Evolutionary conservation across 495 filamentous ascomycete genomes (phyloP), one percentile per base, ranked within the genome.

Genomic region (Neurospora sp.): DNA sequence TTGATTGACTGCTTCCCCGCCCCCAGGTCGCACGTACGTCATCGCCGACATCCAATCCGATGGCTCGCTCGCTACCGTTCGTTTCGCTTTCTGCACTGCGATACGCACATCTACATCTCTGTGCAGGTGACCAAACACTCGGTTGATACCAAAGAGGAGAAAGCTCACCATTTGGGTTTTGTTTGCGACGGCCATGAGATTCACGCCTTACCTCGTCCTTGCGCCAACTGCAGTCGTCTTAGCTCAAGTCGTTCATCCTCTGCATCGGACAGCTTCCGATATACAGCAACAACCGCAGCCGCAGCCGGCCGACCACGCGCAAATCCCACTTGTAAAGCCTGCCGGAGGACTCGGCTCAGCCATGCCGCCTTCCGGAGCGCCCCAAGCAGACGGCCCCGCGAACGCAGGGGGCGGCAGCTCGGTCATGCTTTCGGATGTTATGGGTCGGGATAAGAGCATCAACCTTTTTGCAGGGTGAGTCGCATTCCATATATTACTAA

Each of bases 371-470:
- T 76, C 81, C 38, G 76, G 74, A 37, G 70, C 74, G 3, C 71
- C 77, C 37, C 78, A 83, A 39, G 75, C 80, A 27, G 75, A 80
- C 37, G 84, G 84, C 48, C 82, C 87, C 8, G 76, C 85, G 27
- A 65, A 65, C 27, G 27, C 53, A 27, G 78, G 79, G 2, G 69
- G 78, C 37, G 75, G 82, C 20, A 78, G 78, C 40, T 75, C 78
- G 3, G 83, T 86, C 45, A 87, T 93, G 41, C 89, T 98, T 68
- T 92, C 92, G 31, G 96, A 98, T 77, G 90, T 97, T 17, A 90
- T 99, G 74, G 92, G 92, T 16, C 90, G 89, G 74, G 91, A 93
- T 69, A 90, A 90, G 73, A 87, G 82, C 69, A 94, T 98, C 78
- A 94, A 94, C 73, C 91, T 97, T 72, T 98, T 97, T 81, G 92